Base-by-base conservation (phyloP, 805 yeast genomes). In the Kodamaea laetipori region DNA sequence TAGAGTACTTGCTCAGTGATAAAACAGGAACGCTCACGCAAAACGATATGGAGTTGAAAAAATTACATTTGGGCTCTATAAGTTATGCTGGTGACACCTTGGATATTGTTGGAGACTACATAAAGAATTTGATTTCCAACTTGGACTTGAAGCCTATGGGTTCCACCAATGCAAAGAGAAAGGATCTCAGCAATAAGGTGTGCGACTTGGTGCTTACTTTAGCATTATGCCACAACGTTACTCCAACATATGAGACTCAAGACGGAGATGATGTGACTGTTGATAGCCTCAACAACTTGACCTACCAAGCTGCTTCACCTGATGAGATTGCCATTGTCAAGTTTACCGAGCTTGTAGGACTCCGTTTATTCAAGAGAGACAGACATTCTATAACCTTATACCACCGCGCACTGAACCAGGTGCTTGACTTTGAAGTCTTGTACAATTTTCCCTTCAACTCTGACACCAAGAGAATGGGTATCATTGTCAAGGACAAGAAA, bases 1-100 rank as follows among this genome's bases (percentile, higher is more conserved):
- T 94, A 34, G 98, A 94, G 64, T 94, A 94, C 61, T 66, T 94
- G 44, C 73, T 94, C 35, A 84, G 90, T 49, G 99, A 94, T 64
- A 94, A 94, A 58, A 94, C 99, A 0, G 99, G 99, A 28, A 94
- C 99, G 1, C 75, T 94, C 52, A 94, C 99, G 4, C 97, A 92
- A 62, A 94, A 94, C 61, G 99, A 95, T 60, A 94, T 94, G 99
- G 96, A 89, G 57, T 71, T 94, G 77, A 89, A 88, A 54, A 92
- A 90, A 61, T 71, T 94, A 34, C 98, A 95, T 61, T 69, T 95
- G 25, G 99, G 99, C 4, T 77, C 92, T 0, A 95, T 92, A 10
- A 86, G 97, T 9, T 94, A 90, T 58, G 89, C 95, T 6, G 86
- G 86, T 25, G 98, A 94, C 55, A 81, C 96, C 0, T 77, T 94